Base-by-base conservation (phyloP, 1,139 yeast species). In the Taiozyma sp. region DNA sequence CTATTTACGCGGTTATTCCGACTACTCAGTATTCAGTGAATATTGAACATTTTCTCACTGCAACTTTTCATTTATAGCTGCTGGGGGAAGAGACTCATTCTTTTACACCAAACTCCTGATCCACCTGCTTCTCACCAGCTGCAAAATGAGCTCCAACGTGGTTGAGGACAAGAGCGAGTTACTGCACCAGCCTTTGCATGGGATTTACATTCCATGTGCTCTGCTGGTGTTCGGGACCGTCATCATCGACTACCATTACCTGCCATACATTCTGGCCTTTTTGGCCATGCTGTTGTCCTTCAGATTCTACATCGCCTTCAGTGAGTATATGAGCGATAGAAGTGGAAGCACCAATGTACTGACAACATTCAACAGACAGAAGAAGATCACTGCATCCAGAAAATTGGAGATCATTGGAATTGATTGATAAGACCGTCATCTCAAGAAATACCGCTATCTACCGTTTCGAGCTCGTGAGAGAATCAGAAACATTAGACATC, bases 371-470 rank as follows among this genome's bases (percentile, higher is more conserved):
- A 19, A 32, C 19, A 38, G 41, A 38, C 14, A 54, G 76, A 51
- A 71, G 78, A 55, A 65, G 73, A 27, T 76, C 85, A 4, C 63
- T 82, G 48, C 77, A 75, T 51, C 59, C 73, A 1, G 74, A 78
- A 43, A 75, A 73, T 54, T 87, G 90, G 84, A 78, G 76, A 50
- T 76, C 80, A 24, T 76, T 85, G 59, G 93, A 87, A 66, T 71
- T 87, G 57, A 72, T 81, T 46, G 93, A 87, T 59, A 85, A 83
- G 67, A 87, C 92, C 1, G 71, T 87, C 50, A 75, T 87, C 52
- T 80, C 86, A 19, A 82, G 77, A 59, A 83, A 86, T 69, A 68
- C 84, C 6, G 91, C 91, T 45, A 84, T 87, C 55, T 87, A 86
- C 65, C 74, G 93, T 53, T 87, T 87, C 71, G 81, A 80, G 62